Base-by-base conservation (phyloP, 495 filamentous ascomycete species). In the Aspergillus campestris region DNA sequence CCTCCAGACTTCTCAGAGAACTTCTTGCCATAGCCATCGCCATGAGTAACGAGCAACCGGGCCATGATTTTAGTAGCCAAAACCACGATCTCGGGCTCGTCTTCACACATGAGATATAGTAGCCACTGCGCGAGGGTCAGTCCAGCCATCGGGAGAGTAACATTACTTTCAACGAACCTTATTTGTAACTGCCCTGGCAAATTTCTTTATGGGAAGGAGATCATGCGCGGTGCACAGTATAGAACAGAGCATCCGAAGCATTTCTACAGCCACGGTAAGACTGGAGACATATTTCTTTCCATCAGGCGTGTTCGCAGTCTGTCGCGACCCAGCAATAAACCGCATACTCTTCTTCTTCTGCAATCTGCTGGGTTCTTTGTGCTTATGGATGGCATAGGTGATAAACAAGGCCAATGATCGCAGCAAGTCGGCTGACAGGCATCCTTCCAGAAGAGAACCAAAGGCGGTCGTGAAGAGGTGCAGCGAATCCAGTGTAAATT, bases 161-260 rank as follows among this genome's bases (percentile, higher is more conserved):
- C 8, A 27, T 46, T 18, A 31, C 11, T 10, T 32, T 11, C 5
- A 40, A 68, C 77, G 57, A 72, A 92, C 89, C 80, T 94, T 97
- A 51, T 91, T 94, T 27, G 94, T 96, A 3, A 97, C 91, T 2
- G 89, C 92, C 66, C 83, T 87, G 11, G 91, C 88, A 67, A 98
- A 98, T 54, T 86, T 91, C 55, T 79, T 79, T 41, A 95, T 80
- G 31, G 82, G 82, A 10, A 69, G 61, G 9, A 58, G 55, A 48
- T 83, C 86, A 33, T 71, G 70, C 51, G 80, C 77, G 42, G 85
- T 79, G 53, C 87, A 94, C n/a, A 97, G 70, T 3, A 94, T 64
- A 30, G 84, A 71, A n/a, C 84, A 71, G 55, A 94, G 94, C 69
- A 96, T 78, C 49, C 83, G 80, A 34, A 98, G 67, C 44, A 96